Conservation (phyloP, 345 rosid species). For the Diplotaxis tenuifolia region DNA sequence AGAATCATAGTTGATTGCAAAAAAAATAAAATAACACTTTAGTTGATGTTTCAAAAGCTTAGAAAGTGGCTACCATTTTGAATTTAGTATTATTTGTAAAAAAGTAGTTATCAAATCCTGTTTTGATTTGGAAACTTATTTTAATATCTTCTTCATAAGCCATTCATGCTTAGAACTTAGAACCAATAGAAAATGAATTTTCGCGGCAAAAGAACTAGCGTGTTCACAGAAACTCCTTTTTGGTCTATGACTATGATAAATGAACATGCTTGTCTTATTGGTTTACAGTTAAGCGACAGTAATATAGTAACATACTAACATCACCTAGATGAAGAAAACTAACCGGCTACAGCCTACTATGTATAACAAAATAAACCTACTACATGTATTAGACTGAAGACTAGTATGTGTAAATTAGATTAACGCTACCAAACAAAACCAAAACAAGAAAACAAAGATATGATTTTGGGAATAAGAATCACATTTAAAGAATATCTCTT, state of each 20-base stretch:
- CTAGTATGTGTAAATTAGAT: not conserved
- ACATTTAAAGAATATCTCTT: constrained; percentile 34
- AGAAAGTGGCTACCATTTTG: not conserved
- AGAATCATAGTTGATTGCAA: not conserved
- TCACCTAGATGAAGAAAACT: not conserved
- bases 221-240: constrained; percentile 5
- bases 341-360: not conserved
- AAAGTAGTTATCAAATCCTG: not conserved
- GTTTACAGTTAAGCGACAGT: not conserved
- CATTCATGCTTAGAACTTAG: not conserved
- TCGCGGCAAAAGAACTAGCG: not conserved
- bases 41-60: constrained; percentile 10
- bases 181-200: not conserved
- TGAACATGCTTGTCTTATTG: not conserved
- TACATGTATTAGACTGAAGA: not conserved
- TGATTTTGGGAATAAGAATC: constrained; percentile 34
- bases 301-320: not conserved
- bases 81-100: not conserved
- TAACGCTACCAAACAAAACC: constrained; percentile 5
- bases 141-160: not conserved
- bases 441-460: constrained; percentile 8
- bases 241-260: not conserved
- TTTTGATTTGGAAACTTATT: constrained; percentile 5
- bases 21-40: not conserved
- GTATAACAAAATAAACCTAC: not conserved